These are phyloP conservation scores for Cicer cuneatum DNA, from an alignment of 306 rosid genomes.

Conservation along the genomic window DNA sequence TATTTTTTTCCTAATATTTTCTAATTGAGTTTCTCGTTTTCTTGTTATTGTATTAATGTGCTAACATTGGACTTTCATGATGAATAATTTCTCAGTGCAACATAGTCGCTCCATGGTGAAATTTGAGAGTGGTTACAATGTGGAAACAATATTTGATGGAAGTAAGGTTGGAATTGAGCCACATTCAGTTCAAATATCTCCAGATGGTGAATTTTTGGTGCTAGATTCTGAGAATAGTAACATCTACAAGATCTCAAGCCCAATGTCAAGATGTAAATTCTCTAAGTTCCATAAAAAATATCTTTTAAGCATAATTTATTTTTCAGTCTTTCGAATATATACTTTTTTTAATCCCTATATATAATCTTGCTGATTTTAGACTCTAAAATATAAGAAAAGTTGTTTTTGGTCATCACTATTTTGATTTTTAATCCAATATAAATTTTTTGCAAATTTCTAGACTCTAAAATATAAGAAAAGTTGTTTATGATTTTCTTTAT, in stretches of 20 bases:
- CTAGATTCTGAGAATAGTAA: slow-evolving; percentile 93
- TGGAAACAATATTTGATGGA: slow-evolving; percentile 95
- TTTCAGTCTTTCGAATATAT: background rate
- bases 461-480: too few species aligned
- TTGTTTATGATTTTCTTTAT: too few species aligned
- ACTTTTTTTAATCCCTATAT: background rate
- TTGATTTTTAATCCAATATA: too few species aligned
- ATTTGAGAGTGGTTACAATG: slow-evolving; percentile 87
- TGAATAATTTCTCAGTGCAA: slow-evolving; percentile 61
- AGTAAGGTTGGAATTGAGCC: slow-evolving; percentile 95
- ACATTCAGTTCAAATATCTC: slow-evolving; percentile 68
- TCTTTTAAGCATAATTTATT: background rate
- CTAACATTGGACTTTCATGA: slow-evolving; percentile 42
- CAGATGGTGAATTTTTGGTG: slow-evolving; percentile 80
- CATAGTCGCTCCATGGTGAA: slow-evolving; percentile 85
- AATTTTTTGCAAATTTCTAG: too few species aligned
- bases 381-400: too few species aligned
- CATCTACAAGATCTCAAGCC: slow-evolving; percentile 76
- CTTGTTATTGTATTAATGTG: slow-evolving; percentile 22
- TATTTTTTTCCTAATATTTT: slow-evolving; percentile 2
- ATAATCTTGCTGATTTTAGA: too few species aligned
- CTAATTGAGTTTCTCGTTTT: slow-evolving; percentile 28
- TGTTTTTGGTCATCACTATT: too few species aligned
- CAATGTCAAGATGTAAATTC: slow-evolving; percentile 78
- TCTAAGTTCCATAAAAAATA: background rate